Evolutionary conservation across 1,284 basidiomycete species (phyloP).

Genomic region (Schizophyllum amplum): DNA sequence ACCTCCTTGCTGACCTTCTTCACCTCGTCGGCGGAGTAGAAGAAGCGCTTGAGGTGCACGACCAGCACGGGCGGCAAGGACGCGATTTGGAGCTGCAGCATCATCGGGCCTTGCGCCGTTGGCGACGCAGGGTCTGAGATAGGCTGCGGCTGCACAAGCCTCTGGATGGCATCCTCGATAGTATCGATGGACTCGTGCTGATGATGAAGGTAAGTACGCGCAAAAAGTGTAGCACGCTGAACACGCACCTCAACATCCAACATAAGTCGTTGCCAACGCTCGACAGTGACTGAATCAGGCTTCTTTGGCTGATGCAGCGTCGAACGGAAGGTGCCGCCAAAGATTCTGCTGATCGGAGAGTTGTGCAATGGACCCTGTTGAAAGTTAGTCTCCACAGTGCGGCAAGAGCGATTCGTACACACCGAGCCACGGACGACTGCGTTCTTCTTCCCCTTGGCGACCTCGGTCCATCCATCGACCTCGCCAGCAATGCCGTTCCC

Average conservation of each 20-base stretch:
- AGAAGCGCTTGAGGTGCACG: slow-evolving; percentile 90
- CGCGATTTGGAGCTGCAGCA: slow-evolving; percentile 85
- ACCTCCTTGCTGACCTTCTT: slow-evolving; percentile 85
- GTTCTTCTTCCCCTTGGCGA: slow-evolving; percentile 83
- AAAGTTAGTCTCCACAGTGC: neutral
- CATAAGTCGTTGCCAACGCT: slow-evolving; percentile 88
- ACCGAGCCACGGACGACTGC: slow-evolving; percentile 73
- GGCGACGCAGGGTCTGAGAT: slow-evolving; percentile 70
- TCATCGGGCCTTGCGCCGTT: slow-evolving; percentile 64
- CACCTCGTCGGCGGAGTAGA: slow-evolving; percentile 73
- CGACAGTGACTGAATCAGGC: slow-evolving; percentile 83
- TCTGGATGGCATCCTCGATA: slow-evolving; percentile 64
- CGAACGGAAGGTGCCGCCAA: slow-evolving; percentile 91
- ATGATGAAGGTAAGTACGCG: slow-evolving; percentile 1
- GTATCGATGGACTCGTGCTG: slow-evolving; percentile 70
- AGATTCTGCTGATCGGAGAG: slow-evolving; percentile 87
- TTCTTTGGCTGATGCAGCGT: slow-evolving; percentile 76
- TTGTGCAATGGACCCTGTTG: slow-evolving; percentile 70
- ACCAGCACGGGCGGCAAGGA: slow-evolving; percentile 81
- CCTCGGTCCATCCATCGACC: slow-evolving; percentile 84
- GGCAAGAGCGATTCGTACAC: slow-evolving; percentile 21
- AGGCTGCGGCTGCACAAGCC: slow-evolving; percentile 25
- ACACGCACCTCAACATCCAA: slow-evolving; percentile 81
- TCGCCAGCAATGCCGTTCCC: slow-evolving; percentile 18
- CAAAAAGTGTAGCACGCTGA: slow-evolving; percentile 5